phyloP scores from a whole-genome alignment of 768 basidiomycete genomes.

The Leccinum arenicola region DNA sequence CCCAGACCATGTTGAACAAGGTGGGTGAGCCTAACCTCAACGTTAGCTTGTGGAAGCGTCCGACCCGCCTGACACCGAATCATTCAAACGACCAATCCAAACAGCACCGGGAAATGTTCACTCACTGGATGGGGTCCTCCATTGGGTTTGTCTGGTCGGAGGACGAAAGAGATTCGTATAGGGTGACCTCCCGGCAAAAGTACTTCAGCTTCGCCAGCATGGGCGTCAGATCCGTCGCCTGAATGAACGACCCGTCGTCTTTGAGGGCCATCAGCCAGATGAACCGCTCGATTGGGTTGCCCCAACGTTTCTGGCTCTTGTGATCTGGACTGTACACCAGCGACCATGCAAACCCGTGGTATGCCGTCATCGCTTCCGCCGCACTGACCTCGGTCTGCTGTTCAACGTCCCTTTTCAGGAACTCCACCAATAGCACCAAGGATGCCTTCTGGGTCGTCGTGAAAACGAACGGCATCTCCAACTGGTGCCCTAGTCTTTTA shows the following conservation, averaged over 20 bases:
- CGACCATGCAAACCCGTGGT: not conserved
- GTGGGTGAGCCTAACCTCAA: not conserved
- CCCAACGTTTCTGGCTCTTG: not conserved
- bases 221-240: not conserved
- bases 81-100: too few relatives aligned
- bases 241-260: not conserved
- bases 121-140: not conserved
- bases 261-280: constrained; percentile 5
- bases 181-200: not conserved
- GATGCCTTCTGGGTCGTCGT: not conserved
- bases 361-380: not conserved
- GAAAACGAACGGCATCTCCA: not conserved
- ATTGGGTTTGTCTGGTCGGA: not conserved
- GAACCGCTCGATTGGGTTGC: not conserved
- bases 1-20: constrained; percentile 3
- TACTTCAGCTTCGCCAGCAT: constrained; percentile 3
- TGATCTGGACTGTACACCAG: not conserved
- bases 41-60: not conserved
- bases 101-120: not conserved
- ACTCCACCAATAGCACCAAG: not conserved
- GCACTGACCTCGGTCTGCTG: not conserved
- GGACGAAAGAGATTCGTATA: not conserved
- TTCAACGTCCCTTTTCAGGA: not conserved
- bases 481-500: not conserved
- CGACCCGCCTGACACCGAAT: not conserved